Percentiles rank a stretch among this genome's conserved stretches.
Evolutionary conservation across 495 filamentous ascomycete species (phyloP).

Genomic region (Xylaria nigripes): DNA sequence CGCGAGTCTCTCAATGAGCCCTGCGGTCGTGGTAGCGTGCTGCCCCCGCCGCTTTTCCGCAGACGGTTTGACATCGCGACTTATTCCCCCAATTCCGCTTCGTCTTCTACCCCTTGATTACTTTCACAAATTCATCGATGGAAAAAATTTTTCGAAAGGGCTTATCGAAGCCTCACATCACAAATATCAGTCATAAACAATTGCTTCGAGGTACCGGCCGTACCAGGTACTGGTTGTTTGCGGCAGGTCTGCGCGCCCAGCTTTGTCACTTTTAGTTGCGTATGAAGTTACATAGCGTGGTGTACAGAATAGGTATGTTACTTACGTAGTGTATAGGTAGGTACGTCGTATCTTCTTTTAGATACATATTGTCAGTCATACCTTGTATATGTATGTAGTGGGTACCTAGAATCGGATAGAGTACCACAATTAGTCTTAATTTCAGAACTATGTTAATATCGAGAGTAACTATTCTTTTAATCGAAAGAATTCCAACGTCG

Average conservation of each 20-base stretch:
- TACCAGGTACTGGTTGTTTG: constrained; percentile 7
- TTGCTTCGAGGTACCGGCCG: not conserved
- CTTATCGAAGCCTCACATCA: not conserved
- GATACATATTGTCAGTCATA: not conserved
- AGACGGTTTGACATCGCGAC: constrained; percentile 24
- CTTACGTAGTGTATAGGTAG: too few relatives aligned
- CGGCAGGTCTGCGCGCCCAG: not conserved
- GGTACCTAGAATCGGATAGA: too few relatives aligned
- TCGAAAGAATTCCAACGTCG: too few relatives aligned
- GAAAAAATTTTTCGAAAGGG: not conserved
- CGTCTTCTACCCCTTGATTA: not conserved
- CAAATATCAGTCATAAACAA: not conserved
- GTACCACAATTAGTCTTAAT: too few relatives aligned
- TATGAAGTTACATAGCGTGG: too few relatives aligned
- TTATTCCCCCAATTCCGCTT: not conserved
- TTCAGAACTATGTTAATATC: too few relatives aligned
- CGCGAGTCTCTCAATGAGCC: constrained; percentile 33
- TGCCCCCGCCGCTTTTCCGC: constrained; percentile 29
- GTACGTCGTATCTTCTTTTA: too few relatives aligned
- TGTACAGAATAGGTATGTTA: too few relatives aligned
- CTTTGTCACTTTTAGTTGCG: not conserved
- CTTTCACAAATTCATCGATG: not conserved
- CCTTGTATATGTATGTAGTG: not conserved
- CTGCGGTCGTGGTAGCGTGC: constrained; percentile 22
- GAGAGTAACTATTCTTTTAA: too few relatives aligned